Evolutionary conservation across 176 grass and related monocot genomes (phyloP).

Genomic region (maize (Zea mays)): DNA sequence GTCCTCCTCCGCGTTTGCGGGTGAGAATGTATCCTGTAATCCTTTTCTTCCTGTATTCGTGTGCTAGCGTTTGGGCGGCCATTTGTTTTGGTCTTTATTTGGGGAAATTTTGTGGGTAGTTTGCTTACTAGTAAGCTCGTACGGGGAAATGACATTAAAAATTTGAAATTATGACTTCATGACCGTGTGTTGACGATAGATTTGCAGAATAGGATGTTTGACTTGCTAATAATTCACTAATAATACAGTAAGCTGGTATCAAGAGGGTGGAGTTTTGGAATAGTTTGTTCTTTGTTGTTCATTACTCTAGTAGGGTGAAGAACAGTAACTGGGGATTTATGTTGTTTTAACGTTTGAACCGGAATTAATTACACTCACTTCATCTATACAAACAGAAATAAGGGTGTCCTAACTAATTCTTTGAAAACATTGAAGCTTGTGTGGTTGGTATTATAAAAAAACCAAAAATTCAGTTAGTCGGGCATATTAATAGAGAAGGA

Average conservation of each 20-base stretch:
- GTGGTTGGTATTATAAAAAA: not conserved
- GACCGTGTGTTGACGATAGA: not conserved
- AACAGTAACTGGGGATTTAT: not conserved
- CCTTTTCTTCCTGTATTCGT: not conserved
- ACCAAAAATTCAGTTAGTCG: not conserved
- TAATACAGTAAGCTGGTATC: not conserved
- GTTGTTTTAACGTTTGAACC: not conserved
- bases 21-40: constrained; percentile 32
- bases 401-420: not conserved
- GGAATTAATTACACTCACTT: not conserved
- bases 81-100: not conserved
- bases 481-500: too few relatives aligned
- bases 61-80: not conserved
- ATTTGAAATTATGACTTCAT: not conserved
- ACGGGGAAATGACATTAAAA: not conserved
- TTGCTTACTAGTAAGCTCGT: not conserved
- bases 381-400: not conserved
- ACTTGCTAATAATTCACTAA: not conserved
- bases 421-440: not conserved
- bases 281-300: not conserved
- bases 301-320: not conserved
- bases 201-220: not conserved
- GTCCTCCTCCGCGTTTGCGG: constrained; percentile 60
- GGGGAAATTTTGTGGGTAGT: not conserved
- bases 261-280: not conserved